A percentile compares a stretch with the other conserved stretches of the same genome.
Evolutionary conservation across 768 basidiomycete genomes (phyloP).

Genomic region (Leccinellum luteum): DNA sequence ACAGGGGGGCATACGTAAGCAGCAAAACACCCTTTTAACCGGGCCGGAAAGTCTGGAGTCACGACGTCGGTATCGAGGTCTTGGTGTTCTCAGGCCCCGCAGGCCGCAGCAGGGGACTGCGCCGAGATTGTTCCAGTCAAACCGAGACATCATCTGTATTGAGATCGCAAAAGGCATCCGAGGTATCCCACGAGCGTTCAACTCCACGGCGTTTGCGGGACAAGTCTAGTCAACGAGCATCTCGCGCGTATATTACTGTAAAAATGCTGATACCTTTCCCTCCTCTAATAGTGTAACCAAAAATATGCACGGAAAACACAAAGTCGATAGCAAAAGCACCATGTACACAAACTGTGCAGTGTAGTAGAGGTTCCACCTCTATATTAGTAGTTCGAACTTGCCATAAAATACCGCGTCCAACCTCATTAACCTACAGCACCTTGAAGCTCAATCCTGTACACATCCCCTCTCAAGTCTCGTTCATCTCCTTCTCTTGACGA

Average conservation of each 20-base stretch:
- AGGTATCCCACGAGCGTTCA: not conserved
- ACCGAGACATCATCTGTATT: not conserved
- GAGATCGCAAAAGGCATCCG: not conserved
- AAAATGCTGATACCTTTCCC: not conserved
- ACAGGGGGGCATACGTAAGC: not conserved
- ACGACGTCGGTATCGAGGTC: not conserved
- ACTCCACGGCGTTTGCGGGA: not conserved
- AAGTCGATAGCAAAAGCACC: conserved; percentile 16
- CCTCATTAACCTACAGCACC: conserved; percentile 22
- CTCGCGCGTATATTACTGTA: too few relatives aligned
- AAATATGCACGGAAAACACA: conserved; percentile 14
- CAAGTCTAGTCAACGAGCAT: not conserved
- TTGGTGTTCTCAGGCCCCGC: not conserved
- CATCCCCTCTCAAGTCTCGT: conserved; percentile 21
- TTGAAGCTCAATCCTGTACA: not conserved
- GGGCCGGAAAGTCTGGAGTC: too few relatives aligned
- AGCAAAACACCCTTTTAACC: too few relatives aligned
- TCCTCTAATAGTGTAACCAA: not conserved
- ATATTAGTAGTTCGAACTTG: conserved; percentile 26
- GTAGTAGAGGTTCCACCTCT: conserved; percentile 25
- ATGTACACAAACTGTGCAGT: conserved; percentile 25
- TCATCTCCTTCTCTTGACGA: conserved; percentile 45
- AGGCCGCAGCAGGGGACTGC: not conserved
- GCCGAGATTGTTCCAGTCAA: not conserved
- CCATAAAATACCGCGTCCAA: conserved; percentile 27